These are phyloP conservation scores for Podaxis sp. DNA, from an alignment of 768 basidiomycete species.

Conservation along the genomic window DNA sequence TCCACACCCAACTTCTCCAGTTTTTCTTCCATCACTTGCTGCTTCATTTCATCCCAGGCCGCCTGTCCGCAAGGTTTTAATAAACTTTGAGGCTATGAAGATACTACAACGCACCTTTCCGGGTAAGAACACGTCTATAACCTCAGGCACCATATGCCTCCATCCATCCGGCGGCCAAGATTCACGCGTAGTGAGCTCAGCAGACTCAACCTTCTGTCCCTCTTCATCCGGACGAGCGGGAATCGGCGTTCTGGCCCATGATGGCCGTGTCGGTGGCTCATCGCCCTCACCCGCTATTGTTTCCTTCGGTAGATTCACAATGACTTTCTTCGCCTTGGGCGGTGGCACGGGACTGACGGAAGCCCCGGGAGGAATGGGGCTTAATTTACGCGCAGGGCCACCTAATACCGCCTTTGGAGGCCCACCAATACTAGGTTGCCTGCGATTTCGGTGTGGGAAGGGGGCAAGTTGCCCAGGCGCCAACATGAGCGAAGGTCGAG, in stretches of 20 bases:
- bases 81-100: conserved; percentile 11
- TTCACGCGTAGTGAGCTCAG: conserved; percentile 43
- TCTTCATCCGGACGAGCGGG: conserved; percentile 20
- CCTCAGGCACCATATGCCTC: conserved; percentile 53
- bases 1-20: conserved; percentile 78
- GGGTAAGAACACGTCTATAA: conserved; percentile 79
- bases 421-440: conserved; percentile 71
- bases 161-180: conserved; percentile 62
- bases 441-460: conserved; percentile 46
- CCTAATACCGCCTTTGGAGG: conserved; percentile 86
- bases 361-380: conserved; percentile 51
- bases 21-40: conserved; percentile 74
- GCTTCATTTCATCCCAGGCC: conserved; percentile 72
- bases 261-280: conserved; percentile 35
- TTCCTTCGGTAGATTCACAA: conserved; percentile 74
- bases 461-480: conserved; percentile 38
- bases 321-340: conserved; percentile 59
- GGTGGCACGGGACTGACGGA: conserved; percentile 27
- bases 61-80: conserved; percentile 32
- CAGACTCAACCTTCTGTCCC: conserved; percentile 16
- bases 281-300: conserved; percentile 40
- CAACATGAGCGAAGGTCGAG: conserved; percentile 45
- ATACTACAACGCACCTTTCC: conserved; percentile 50
- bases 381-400: conserved; percentile 73
- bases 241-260: conserved; percentile 64